Evolutionary conservation across 306 rosid species (phyloP), one percentile per base, ranked within the genome.

Genomic region (Glycine latifolia): DNA sequence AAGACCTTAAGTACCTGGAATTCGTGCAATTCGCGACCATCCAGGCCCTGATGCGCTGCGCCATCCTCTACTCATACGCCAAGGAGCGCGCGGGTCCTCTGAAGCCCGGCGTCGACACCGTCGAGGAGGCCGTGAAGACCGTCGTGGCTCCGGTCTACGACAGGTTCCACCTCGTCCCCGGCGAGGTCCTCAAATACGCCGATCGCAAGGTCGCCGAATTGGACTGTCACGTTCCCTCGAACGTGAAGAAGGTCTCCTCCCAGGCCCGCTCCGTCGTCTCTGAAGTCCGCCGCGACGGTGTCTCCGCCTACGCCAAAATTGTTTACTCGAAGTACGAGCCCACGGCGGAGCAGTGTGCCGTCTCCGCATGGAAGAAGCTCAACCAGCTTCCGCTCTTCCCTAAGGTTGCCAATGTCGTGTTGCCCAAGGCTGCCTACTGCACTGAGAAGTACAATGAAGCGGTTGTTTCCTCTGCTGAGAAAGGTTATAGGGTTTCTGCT

Each of bases 301-400:
- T 94, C 9, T 87, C 97, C 0, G 87, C 86, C 1, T 8, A 81
- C 3, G 94, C 92, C 1, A 92, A 89, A 79, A 79, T 90, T 4
- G 94, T 89, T 58, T 92, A 90, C 73, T 15, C 85, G 3, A 92
- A 89, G 85, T 92, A 41, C 4, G 97, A 94, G 79, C 97, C 97
- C 0, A 92, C 88, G 79, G 89, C 89, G 7, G 89, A 87, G 73
- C 73, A 73, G 82, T 84, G 77, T 3, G 89, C 89, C 0, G 89
- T 73, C 10, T 84, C 79, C 0, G 89, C 89, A 0, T 87, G 89
- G 89, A 54, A 49, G 79, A 81, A 7, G 68, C 73, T 87, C 62
- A 92, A 92, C 54, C 89, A 85, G 87, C 88, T 94, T 33, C 98
- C 97, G 0, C 75, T 95, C 14, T 91, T 95, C 84, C 97, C 98